Evolutionary conservation across 768 basidiomycete species (phyloP).

Genomic region (Auricularia sp.): DNA sequence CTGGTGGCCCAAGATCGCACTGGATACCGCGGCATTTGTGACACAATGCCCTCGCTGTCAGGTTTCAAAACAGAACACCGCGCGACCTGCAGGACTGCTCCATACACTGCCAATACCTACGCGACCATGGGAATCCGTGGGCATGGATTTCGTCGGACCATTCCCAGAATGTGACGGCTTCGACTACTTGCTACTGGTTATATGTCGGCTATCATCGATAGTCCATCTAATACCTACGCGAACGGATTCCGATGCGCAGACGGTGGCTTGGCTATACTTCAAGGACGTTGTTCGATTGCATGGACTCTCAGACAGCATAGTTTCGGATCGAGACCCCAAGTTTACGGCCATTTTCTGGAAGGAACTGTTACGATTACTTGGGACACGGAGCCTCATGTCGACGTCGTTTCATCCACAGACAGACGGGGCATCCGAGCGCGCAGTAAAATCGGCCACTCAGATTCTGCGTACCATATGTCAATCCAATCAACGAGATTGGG

Average conservation of each 20-base stretch:
- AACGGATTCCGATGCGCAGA: background rate
- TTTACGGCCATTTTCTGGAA: slow-evolving; percentile 1
- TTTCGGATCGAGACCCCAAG: slow-evolving; percentile 1
- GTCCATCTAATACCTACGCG: slow-evolving; percentile 15
- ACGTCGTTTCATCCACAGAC: slow-evolving; percentile 4
- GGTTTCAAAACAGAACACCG: slow-evolving; percentile 1
- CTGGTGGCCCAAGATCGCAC: slow-evolving; percentile 17
- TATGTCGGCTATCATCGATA: slow-evolving; percentile 7
- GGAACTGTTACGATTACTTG: background rate
- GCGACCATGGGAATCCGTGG: slow-evolving; percentile 14
- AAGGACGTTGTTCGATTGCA: background rate
- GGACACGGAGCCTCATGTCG: background rate
- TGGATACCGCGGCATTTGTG: slow-evolving; percentile 20
- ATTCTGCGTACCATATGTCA: slow-evolving; percentile 26
- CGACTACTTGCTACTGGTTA: background rate
- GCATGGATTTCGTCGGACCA: slow-evolving; percentile 17
- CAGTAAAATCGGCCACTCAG: slow-evolving; percentile 25
- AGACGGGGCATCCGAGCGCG: background rate
- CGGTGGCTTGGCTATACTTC: background rate
- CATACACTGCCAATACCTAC: slow-evolving; percentile 6
- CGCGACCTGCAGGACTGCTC: slow-evolving; percentile 3
- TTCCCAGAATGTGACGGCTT: slow-evolving; percentile 12
- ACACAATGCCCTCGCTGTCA: slow-evolving; percentile 17
- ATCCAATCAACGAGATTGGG: slow-evolving; percentile 27
- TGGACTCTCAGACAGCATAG: background rate